Base-by-base conservation (phyloP, 345 rosid genomes). In the Turnera subulata region DNA sequence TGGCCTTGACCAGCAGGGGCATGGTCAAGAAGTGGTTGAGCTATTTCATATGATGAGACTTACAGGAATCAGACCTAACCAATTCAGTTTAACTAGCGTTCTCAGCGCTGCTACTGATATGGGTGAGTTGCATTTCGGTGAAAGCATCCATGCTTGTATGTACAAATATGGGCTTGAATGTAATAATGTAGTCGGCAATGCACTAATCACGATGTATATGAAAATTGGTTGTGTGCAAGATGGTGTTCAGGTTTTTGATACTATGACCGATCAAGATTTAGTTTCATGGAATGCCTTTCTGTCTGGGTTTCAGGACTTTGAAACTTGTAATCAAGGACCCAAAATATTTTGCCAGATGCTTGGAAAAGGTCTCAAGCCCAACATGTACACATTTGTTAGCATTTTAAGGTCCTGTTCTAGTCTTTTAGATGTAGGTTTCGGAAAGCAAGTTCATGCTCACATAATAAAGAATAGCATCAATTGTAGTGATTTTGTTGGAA, bases 131-230 rank as follows among this genome's bases (percentile, higher is more conserved):
- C 60, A 7, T 47, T 68, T 46, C 39, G 74, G 81, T 55, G 54
- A 56, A 69, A 61, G 78, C 29, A 56, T 78, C 32, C 86, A 82
- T 68, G 77, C 72, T 24, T 69, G 55, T 51, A 54, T 76, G 25
- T 43, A 46, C 33, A 81, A 81, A 71, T 49, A 55, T 26, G 86
- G 81, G 24, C 55, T 62, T 55, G 76, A 60, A 46, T 67, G 53
- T 52, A 78, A 73, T 43, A 63, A 4, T 24, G 17, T 59, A 22
- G 63, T 75, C 26, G 49, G 69, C 59, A 81, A 73, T 73, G 73
- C 81, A 8, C 50, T 78, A 62, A 53, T 76, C 51, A 64, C 57
- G 40, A 78, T 78, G 83, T 73, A 78, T 65, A 70, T 71, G 81
- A 62, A 67, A 64, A 54, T 13, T 60, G 65, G 75, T 32, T 45